Base-by-base conservation (phyloP, 345 rosid species). In the Acer campestre region DNA sequence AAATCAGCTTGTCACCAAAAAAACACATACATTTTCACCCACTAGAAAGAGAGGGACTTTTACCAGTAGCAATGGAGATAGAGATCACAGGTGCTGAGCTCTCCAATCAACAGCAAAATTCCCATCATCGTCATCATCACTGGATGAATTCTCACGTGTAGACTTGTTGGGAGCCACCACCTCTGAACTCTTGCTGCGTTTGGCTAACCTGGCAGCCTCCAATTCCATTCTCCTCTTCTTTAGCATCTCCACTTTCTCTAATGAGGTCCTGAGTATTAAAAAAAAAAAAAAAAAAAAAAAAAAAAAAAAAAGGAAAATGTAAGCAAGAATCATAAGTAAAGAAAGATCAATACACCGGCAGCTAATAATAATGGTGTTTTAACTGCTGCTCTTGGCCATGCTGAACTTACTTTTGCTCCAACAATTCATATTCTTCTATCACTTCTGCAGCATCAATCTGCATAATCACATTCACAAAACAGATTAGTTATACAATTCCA, bases 381-480 rank as follows among this genome's bases (percentile, higher is more conserved):
- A 31, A 16, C 13, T 9, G 20, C 61, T 61, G 20, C 61, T 61
- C 31, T 58, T 64, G 59, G 67, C 59, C 13, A 61, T 6, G 7
- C 10, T 11, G 23, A 59, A 80, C 90, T 86, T 69, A 96, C 99
- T 88, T 92, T 79, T 96, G 98, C 85, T 96, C 99, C 82, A 88
- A 74, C 61, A 90, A 78, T 83, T 93, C 98, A 62, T 91, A 92
- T 77, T 86, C 98, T 83, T 96, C 97, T 59, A 94, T 94, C 68
- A 74, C 88, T 84, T 94, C 99, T 72, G 99, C 99, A 46, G 99
- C 99, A 86, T 96, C 97, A 78, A 94, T 89, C 99, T 96, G 89
- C 80, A 79, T 48, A 68, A 66, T 65, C 62, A 58, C 42, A 55
- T 55, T 25, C 10, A 9, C 68, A 81, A 51, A 71, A 18, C 27